Evolutionary conservation across 2,329 filamentous ascomycete genomes (phyloP), one percentile per base, ranked within the genome.

Genomic region (Xylaria sp.): DNA sequence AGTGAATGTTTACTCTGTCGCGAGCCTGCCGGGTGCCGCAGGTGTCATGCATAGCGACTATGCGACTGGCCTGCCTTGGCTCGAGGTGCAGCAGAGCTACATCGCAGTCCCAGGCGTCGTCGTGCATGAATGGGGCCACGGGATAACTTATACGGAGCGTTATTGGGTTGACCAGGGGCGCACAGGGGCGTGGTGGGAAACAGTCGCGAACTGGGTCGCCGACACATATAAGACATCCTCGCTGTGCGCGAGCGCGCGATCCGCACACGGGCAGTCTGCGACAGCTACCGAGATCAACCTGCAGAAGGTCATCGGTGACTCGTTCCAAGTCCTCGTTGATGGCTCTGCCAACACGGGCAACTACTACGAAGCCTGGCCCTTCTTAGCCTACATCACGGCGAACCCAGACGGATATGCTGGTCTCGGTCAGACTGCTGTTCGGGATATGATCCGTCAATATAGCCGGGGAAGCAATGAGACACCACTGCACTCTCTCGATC

Each of bases 291-390:
- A 81, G 3, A 81, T 84, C 45, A 77, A 83, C 22, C 75, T 83
- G 0, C 74, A 74, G 33, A 85, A 83, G 70, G 77, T 82, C n/a
- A 80, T 85, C 5, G 77, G 81, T 0, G 79, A 84, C 67, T 81
- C 82, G 3, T 81, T 78, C 73, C 83, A 84, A 66, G 81, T 83
- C 27, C 77, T 86, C 3, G 82, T 85, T 3, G 84, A 86, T 51
- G 83, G 81, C 2, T 77, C 79, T 0, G 66, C 70, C 0, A 72
- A 74, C 36, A 74, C 76, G 1, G 83, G 80, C 13, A 86, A 86
- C 74, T 82, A 85, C 72, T 86, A 86, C 74, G 77, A 85, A 66
- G 81, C 83, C 1, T 86, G 82, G 82, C 84, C 84, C 0, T 84
- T 86, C 67, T 72, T 86, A 36, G 74, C 79, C 1, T 86, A 84